phyloP scores from a whole-genome alignment of 73 alveolate species.

The Urostyla sp. region DNA sequence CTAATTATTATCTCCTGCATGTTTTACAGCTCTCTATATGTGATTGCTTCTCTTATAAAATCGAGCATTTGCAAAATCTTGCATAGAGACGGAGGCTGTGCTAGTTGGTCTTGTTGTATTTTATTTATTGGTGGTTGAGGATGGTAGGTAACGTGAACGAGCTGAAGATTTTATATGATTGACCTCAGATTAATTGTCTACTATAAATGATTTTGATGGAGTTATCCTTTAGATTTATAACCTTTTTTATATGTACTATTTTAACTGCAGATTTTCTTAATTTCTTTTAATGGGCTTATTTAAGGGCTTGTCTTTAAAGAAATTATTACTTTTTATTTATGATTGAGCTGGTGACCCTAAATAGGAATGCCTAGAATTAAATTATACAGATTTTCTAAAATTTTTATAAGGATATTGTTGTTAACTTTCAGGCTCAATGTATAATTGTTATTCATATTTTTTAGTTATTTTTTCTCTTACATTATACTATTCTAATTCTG shows the following conservation, averaged over 20 bases:
- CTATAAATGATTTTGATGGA: neutral
- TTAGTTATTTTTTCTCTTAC: too few species aligned
- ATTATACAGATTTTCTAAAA: too few species aligned
- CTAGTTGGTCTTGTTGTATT: neutral
- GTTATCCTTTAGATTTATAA: neutral
- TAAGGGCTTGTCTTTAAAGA: neutral
- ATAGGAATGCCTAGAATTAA: too few species aligned
- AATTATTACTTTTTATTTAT: too few species aligned
- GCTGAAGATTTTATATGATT: neutral
- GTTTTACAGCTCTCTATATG: slow-evolving; percentile 26
- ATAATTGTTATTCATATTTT: too few species aligned
- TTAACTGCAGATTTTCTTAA: neutral
- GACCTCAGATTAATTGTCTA: neutral
- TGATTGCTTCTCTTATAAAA: slow-evolving; percentile 5
- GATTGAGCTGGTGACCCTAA: too few species aligned
- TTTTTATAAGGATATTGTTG: too few species aligned
- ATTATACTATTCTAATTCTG: too few species aligned
- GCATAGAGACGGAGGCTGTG: neutral
- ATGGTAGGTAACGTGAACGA: neutral
- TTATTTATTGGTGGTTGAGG: neutral
- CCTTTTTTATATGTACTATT: neutral
- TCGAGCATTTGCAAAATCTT: neutral
- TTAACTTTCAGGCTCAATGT: too few species aligned
- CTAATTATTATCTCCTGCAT: slow-evolving; percentile 23
- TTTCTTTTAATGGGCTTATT: neutral